Percentiles rank a stretch among this genome's conserved stretches.
Conservation (phyloP, 2,329 filamentous ascomycete genomes). For the Teratosphaeriaceae sp. region DNA sequence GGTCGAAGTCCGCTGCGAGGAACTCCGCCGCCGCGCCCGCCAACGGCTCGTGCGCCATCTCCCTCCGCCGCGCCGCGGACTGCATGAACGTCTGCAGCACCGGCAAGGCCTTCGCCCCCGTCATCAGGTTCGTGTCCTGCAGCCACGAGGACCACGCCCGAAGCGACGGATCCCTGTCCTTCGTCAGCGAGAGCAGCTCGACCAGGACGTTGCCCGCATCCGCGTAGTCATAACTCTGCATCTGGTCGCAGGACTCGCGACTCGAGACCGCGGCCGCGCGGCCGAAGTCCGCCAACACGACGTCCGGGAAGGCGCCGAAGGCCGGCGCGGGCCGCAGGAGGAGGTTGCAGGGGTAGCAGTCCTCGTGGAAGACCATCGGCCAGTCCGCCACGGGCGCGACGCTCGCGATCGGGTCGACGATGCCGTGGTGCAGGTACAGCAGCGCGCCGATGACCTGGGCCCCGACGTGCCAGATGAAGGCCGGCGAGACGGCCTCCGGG, state of each 20-base stretch:
- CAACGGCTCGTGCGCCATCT: too few species aligned
- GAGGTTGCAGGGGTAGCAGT: slow-evolving; percentile 1
- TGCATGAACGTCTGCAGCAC: too few species aligned
- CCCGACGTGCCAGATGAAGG: slow-evolving; percentile 1
- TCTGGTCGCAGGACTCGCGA: background rate
- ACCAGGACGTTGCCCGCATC: background rate
- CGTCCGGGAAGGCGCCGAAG: background rate
- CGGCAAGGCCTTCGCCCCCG: too few species aligned
- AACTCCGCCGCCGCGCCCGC: too few species aligned
- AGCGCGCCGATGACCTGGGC: background rate
- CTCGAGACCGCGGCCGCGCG: background rate
- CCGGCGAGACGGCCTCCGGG: background rate
- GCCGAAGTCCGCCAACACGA: slow-evolving; percentile 4
- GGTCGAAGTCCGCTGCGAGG: too few species aligned
- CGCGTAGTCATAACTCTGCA: background rate
- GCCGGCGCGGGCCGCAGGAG: background rate
- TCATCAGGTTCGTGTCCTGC: too few species aligned
- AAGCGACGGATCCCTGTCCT: too few species aligned
- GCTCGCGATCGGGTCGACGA: background rate
- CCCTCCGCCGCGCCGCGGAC: too few species aligned
- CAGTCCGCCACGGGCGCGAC: background rate
- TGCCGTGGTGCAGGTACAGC: background rate
- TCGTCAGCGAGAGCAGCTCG: too few species aligned
- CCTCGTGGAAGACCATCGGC: background rate
- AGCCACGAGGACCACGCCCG: too few species aligned